Conservation (phyloP, 768 basidiomycete species). For the Asterophora parasitica region DNA sequence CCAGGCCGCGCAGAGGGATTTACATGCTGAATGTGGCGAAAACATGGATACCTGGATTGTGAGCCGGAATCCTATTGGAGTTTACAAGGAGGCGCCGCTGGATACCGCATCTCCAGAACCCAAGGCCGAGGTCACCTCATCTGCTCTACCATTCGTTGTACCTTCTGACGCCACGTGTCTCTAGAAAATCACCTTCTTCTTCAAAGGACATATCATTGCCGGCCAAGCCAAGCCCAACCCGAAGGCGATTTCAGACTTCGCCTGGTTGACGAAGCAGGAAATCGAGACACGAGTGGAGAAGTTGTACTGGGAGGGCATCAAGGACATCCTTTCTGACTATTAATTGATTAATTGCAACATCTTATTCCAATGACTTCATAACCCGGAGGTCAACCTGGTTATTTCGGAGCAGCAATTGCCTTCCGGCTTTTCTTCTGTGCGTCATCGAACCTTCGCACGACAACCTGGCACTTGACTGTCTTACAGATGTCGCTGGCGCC, state of each 20-base stretch:
- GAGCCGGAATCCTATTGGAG: slow-evolving; percentile 82
- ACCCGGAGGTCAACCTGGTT: slow-evolving; percentile 7
- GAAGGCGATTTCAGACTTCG: slow-evolving; percentile 66
- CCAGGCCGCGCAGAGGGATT: slow-evolving; percentile 70
- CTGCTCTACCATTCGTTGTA: background rate
- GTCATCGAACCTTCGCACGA: slow-evolving; percentile 89
- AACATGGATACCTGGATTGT: slow-evolving; percentile 94
- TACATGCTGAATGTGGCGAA: slow-evolving; percentile 68
- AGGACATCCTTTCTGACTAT: slow-evolving; percentile 76
- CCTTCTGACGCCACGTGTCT: background rate
- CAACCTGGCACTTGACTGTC: slow-evolving; percentile 81
- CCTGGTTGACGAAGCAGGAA: slow-evolving; percentile 94
- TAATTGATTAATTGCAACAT: slow-evolving; percentile 20
- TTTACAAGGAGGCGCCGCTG: slow-evolving; percentile 49
- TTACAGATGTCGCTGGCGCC: slow-evolving; percentile 84
- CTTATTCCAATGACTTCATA: background rate
- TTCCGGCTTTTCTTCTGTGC: slow-evolving; percentile 65
- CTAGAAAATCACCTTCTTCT: slow-evolving; percentile 81
- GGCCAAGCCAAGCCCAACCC: slow-evolving; percentile 69
- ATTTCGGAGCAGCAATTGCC: slow-evolving; percentile 48
- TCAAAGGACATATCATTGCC: slow-evolving; percentile 89
- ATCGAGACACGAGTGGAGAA: slow-evolving; percentile 63
- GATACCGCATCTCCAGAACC: slow-evolving; percentile 22
- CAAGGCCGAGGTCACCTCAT: slow-evolving; percentile 34
- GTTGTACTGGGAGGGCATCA: slow-evolving; percentile 72